Conservation (phyloP, 352 stramenopile species). For the Thalassiosira tumida region DNA sequence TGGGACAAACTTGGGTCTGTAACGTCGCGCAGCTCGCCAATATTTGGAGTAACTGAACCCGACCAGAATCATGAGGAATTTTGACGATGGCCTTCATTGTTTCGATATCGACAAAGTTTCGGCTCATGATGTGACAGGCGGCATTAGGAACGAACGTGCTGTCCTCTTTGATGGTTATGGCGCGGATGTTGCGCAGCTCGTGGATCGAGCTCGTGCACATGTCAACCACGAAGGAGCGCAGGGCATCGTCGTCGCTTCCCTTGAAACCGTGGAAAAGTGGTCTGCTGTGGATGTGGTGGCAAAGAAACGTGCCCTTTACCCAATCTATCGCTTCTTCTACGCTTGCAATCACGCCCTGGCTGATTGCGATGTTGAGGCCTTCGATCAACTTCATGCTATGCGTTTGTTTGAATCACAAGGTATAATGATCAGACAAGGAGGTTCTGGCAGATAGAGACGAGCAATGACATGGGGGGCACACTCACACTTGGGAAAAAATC, state of each 20-base stretch:
- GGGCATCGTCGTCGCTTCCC: constrained; percentile 83
- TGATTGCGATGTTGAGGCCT: constrained; percentile 96
- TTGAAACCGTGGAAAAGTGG: constrained; percentile 96
- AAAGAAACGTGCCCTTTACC: constrained; percentile 97
- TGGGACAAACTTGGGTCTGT: constrained; percentile 82
- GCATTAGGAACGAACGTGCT: constrained; percentile 71
- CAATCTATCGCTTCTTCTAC: constrained; percentile 93
- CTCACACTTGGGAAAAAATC: constrained; percentile 77
- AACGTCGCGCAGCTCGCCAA: constrained; percentile 85
- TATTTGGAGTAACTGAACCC: constrained; percentile 85
- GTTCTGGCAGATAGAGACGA: constrained; percentile 92
- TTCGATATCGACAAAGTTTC: constrained; percentile 88
- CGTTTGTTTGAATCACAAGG: constrained; percentile 91
- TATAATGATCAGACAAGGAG: constrained; percentile 91
- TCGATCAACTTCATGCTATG: constrained; percentile 96
- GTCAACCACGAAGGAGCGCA: constrained; percentile 78
- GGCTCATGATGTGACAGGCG: constrained; percentile 90
- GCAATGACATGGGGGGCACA: too few species aligned
- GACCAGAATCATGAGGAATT: constrained; percentile 82
- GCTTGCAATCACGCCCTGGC: constrained; percentile 93
- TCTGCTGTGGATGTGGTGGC: constrained; percentile 94
- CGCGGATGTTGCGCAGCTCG: constrained; percentile 78
- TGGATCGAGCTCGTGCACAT: constrained; percentile 80
- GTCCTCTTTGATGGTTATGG: constrained; percentile 72
- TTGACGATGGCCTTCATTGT: constrained; percentile 89